These are phyloP conservation scores for Rhamnella rubrinervis DNA, from an alignment of 331 rosid species.

Conservation along the genomic window DNA sequence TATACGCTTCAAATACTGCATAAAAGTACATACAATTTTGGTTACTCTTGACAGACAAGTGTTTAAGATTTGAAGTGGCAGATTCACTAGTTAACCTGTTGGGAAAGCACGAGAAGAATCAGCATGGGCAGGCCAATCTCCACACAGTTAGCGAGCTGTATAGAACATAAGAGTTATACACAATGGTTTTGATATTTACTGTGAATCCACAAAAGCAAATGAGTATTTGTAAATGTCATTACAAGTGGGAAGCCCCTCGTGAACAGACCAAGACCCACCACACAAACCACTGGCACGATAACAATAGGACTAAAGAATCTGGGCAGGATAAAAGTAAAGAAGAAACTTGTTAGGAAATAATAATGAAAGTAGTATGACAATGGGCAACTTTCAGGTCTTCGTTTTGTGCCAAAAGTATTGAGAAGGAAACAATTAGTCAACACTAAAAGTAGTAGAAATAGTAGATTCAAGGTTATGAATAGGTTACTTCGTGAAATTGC, in stretches of 20 bases:
- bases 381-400: neutral
- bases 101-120: constrained; percentile 63
- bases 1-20: constrained; percentile 65
- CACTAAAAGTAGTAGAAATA: neutral
- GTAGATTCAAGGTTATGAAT: constrained; percentile 7
- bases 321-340: constrained; percentile 19
- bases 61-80: neutral
- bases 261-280: constrained; percentile 87
- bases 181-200: neutral
- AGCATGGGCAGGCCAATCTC: constrained; percentile 72
- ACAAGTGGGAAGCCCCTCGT: constrained; percentile 88
- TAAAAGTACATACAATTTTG: constrained; percentile 3
- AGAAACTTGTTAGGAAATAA: neutral
- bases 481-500: constrained; percentile 61
- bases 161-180: constrained; percentile 10
- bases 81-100: constrained; percentile 57
- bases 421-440: neutral
- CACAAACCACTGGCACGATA: constrained; percentile 57
- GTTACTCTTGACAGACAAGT: constrained; percentile 6
- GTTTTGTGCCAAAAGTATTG: constrained; percentile 8
- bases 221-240: constrained; percentile 24
- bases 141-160: constrained; percentile 60
- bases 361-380: neutral
- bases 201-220: constrained; percentile 9
- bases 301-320: constrained; percentile 73